Conservation (phyloP, 306 rosid species). For the Ammopiptanthus mongolicus region DNA sequence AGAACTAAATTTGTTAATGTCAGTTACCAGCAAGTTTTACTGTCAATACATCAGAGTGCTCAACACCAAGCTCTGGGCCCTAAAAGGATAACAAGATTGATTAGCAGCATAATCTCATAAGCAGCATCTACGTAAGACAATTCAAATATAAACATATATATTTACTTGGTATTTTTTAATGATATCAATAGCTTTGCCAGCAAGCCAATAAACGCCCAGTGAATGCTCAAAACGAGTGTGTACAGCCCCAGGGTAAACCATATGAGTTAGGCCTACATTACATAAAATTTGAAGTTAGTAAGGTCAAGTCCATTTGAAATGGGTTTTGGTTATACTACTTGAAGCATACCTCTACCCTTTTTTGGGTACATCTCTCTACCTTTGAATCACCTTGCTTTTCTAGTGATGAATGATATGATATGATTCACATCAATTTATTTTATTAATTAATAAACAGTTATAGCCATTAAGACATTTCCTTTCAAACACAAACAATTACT, state of each 20-base stretch:
- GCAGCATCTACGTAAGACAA: not conserved
- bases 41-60: slow-evolving; percentile 30
- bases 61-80: slow-evolving; percentile 46
- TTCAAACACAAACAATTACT: not conserved
- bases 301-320: not conserved
- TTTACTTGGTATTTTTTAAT: slow-evolving; percentile 39
- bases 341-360: not conserved
- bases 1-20: slow-evolving; percentile 13
- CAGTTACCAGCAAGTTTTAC: slow-evolving; percentile 52
- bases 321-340: not conserved
- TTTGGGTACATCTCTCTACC: not conserved
- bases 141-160: not conserved
- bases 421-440: not conserved
- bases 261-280: slow-evolving; percentile 37
- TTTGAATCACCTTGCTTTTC: not conserved
- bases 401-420: not conserved
- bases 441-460: not conserved
- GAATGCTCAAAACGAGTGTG: slow-evolving; percentile 58
- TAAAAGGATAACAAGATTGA: slow-evolving; percentile 8
- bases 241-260: slow-evolving; percentile 56
- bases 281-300: not conserved
- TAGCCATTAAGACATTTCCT: not conserved
- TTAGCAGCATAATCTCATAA: slow-evolving; percentile 20
- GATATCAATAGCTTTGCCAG: slow-evolving; percentile 41
- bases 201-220: slow-evolving; percentile 50